Percentiles rank a stretch among this genome's conserved stretches.
Evolutionary conservation across 805 yeast species (phyloP).

Genomic region (Saccharomycopsis guyanensis): DNA sequence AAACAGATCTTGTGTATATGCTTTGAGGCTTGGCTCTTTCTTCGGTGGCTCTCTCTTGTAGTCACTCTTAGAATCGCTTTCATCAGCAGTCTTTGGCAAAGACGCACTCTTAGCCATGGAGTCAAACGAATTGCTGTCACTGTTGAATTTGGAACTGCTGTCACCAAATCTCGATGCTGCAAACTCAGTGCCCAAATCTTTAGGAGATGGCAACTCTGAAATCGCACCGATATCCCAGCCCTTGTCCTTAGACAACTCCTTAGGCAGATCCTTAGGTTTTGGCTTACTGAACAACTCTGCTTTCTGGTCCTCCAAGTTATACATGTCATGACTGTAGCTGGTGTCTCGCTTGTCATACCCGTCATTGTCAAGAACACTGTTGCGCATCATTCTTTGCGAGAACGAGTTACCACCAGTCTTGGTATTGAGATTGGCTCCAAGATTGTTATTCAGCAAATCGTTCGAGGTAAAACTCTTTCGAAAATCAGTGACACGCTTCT

Average conservation of each 20-base stretch:
- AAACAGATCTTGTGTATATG: too few species aligned
- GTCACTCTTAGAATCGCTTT: not conserved
- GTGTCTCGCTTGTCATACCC: not conserved
- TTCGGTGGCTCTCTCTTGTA: not conserved
- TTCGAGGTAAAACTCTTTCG: not conserved
- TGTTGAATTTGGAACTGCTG: too few species aligned
- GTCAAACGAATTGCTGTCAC: too few species aligned
- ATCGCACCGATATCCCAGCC: too few species aligned
- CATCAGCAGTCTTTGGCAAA: not conserved
- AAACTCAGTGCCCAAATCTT: not conserved
- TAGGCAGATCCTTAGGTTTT: not conserved
- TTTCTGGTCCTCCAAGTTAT: conserved; percentile 10
- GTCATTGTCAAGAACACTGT: not conserved
- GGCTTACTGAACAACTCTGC: conserved; percentile 7
- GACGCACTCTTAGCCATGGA: too few species aligned
- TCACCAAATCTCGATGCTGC: not conserved
- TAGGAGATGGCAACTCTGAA: not conserved
- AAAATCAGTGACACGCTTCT: not conserved
- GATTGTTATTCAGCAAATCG: not conserved
- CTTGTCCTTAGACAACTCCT: conserved; percentile 1
- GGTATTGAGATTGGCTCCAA: not conserved
- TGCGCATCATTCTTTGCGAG: conserved; percentile 3
- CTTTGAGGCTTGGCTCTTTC: not conserved
- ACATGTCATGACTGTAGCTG: conserved; percentile 9
- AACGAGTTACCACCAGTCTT: not conserved